These are phyloP conservation scores for Glebionis coronaria DNA, from an alignment of 129 eudicot genomes.

Conservation along the genomic window DNA sequence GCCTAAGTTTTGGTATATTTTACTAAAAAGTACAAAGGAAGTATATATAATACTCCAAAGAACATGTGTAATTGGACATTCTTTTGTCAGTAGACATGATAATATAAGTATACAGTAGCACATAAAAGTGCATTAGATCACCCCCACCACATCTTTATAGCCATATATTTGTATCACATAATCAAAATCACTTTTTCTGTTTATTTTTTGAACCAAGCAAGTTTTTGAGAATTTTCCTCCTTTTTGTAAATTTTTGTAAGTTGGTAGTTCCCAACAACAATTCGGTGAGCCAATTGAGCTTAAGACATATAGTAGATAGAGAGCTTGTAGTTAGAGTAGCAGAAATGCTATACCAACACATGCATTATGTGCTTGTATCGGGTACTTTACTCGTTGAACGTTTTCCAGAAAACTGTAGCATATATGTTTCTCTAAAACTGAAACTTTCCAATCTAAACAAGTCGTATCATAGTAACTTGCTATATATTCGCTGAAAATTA, in stretches of 20 bases:
- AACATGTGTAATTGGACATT: slow-evolving; percentile 20
- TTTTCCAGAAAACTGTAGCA: too few relatives aligned
- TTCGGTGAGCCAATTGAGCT: not conserved
- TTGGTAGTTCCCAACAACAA: not conserved
- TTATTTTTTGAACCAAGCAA: not conserved
- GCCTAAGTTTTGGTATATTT: slow-evolving; percentile 15
- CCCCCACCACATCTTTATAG: slow-evolving; percentile 17
- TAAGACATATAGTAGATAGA: not conserved
- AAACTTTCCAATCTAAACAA: not conserved
- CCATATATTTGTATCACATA: slow-evolving; percentile 17
- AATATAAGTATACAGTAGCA: not conserved
- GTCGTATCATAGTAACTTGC: not conserved
- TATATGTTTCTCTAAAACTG: not conserved
- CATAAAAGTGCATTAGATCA: slow-evolving; percentile 19
- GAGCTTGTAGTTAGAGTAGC: not conserved
- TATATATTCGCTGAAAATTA: not conserved
- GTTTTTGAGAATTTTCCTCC: not conserved
- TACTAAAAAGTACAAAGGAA: slow-evolving; percentile 22
- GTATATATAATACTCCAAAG: slow-evolving; percentile 12
- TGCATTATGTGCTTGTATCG: not conserved
- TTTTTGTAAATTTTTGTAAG: not conserved
- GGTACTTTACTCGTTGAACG: not conserved
- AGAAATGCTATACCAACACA: not conserved
- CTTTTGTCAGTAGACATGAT: slow-evolving; percentile 4
- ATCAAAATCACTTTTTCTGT: not conserved